Percentiles rank a stretch among this genome's conserved stretches.
Conservation (phyloP, 116 monocot genomes). For the Cymodocea nodosa region DNA sequence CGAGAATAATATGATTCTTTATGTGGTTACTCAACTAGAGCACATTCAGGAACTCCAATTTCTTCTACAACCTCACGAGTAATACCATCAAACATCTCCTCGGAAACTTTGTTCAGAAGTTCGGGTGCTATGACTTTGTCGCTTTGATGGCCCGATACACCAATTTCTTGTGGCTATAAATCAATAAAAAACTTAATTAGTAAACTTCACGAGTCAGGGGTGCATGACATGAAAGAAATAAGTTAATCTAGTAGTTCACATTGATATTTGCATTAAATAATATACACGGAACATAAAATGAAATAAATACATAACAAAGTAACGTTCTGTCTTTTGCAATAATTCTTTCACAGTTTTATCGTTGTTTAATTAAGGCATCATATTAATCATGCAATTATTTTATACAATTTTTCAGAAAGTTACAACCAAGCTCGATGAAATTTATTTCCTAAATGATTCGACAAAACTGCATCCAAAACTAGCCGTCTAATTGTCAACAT, state of each 20-base stretch:
- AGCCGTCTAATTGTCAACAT: too few species aligned
- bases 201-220: not conserved
- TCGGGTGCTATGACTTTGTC: slow-evolving; percentile 7
- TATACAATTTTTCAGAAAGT: too few species aligned
- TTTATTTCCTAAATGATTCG: too few species aligned
- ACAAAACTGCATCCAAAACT: too few species aligned
- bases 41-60: slow-evolving; percentile 66
- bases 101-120: slow-evolving; percentile 41
- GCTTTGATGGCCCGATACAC: slow-evolving; percentile 45
- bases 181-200: slow-evolving; percentile 1
- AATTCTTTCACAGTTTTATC: too few species aligned
- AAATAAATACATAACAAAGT: too few species aligned
- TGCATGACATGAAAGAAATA: not conserved
- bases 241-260: not conserved
- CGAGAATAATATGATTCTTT: not conserved
- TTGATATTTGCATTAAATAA: too few species aligned
- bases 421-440: too few species aligned
- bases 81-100: slow-evolving; percentile 95
- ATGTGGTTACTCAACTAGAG: slow-evolving; percentile 28
- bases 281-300: too few species aligned
- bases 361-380: too few species aligned
- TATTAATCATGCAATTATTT: too few species aligned
- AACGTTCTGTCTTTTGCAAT: too few species aligned
- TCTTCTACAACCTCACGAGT: slow-evolving; percentile 94
- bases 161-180: slow-evolving; percentile 77